These are phyloP conservation scores for Clarkia xantiana DNA, from an alignment of 345 rosid species.

Conservation along the genomic window DNA sequence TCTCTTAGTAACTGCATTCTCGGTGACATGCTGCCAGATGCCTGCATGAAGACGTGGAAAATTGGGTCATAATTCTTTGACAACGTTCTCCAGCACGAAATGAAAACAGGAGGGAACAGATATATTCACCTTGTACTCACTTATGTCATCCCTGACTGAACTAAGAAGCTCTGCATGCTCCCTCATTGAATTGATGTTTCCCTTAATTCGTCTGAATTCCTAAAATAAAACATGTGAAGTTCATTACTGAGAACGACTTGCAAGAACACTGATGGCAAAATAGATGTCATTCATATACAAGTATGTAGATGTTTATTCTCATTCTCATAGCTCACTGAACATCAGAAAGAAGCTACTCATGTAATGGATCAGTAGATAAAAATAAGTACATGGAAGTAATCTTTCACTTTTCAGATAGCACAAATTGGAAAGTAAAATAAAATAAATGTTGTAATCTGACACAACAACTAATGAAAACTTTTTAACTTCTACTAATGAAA, in stretches of 20 bases:
- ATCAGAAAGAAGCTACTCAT: too few relatives aligned
- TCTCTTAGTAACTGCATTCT: constrained; percentile 78
- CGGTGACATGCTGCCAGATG: constrained; percentile 90
- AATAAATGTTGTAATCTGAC: too few relatives aligned
- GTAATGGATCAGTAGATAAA: too few relatives aligned
- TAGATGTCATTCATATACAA: not conserved
- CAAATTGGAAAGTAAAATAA: too few relatives aligned
- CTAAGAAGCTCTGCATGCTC: constrained; percentile 94
- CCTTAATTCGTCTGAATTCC: constrained; percentile 85
- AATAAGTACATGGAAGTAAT: too few relatives aligned
- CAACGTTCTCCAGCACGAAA: not conserved
- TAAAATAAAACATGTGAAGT: constrained; percentile 5
- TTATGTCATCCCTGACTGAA: constrained; percentile 94
- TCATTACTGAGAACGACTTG: not conserved
- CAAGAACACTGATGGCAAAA: not conserved
- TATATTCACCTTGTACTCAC: constrained; percentile 74
- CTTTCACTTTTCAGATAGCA: too few relatives aligned
- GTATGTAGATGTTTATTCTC: too few relatives aligned
- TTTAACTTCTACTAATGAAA: too few relatives aligned
- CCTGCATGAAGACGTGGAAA: constrained; percentile 33
- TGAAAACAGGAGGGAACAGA: constrained; percentile 4
- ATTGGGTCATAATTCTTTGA: not conserved
- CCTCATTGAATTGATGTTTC: constrained; percentile 75
- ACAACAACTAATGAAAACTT: too few relatives aligned
- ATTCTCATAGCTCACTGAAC: too few relatives aligned